Base-by-base conservation (phyloP, 1,284 basidiomycete genomes). In the Cryptococcus sp. region DNA sequence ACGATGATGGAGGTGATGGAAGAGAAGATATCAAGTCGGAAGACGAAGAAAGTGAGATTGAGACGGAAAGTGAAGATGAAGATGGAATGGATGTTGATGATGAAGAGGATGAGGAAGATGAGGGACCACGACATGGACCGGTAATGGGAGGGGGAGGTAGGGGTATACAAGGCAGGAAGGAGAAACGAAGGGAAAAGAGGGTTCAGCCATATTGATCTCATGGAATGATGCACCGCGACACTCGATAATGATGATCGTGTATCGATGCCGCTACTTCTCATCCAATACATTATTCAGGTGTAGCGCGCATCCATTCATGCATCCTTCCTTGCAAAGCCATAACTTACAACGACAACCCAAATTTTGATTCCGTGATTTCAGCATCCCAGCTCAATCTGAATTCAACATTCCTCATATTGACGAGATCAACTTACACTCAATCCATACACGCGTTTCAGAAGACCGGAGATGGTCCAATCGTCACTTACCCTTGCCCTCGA, bases 1-100 rank as follows among this genome's bases (percentile, higher is more conserved):
- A 77, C 51, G 65, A 73, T 49, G 67, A 72, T 56, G 71, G 67
- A 15, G 73, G 72, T 42, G 65, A 71, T 50, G 70, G 68, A 10
- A 59, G 71, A 35, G 70, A 70, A 53, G 70, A 67, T 11, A 59
- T 66, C 8, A 47, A 54, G 33, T 60, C 57, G 10, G 66, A 65
- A 8, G 69, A 69, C 47, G 64, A 69, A 31, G 60, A 30, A 63
- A 67, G 50, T 50, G 58, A 49, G 69, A 70, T 71, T 60, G 67
- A 65, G 44, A 73, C 73, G 58, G 72, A 68, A 23, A 71, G 70
- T 42, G 67, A 66, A 0, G 70, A 74, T 23, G 53, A 60, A 32
- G 59, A 57, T 35, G 49, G 45, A 37, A 59, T 44, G 30, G 58
- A 60, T 8, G 47, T 58, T 32, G 63, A 66, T 44, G 55, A 65